Percentiles rank a stretch among this genome's conserved stretches.
These are phyloP conservation scores for Apiospora sp. DNA, from an alignment of 2,329 filamentous ascomycete species.

Conservation along the genomic window DNA sequence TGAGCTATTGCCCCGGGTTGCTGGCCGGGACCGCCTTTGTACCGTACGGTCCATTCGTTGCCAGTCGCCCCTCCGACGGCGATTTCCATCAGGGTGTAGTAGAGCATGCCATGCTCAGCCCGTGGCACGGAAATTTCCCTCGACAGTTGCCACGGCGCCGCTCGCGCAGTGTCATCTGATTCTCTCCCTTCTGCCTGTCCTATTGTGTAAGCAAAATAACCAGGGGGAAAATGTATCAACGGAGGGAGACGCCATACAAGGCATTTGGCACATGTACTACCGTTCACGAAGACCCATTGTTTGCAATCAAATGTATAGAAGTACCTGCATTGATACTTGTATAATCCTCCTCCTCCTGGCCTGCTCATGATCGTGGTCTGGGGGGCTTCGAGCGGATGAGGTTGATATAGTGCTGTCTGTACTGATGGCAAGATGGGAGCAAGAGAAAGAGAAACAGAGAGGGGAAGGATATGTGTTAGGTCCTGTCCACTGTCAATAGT, in stretches of 20 bases:
- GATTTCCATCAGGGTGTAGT: constrained; percentile 58
- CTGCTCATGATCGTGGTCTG: constrained; percentile 2
- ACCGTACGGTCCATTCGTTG: constrained; percentile 47
- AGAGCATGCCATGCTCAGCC: constrained; percentile 53
- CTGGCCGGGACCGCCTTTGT: constrained; percentile 42
- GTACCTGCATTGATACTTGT: constrained; percentile 11
- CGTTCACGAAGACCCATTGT: not conserved
- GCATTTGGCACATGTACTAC: not conserved
- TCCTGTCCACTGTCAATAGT: not conserved
- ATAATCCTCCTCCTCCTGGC: constrained; percentile 20
- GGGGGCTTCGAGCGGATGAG: not conserved
- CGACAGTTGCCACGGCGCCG: constrained; percentile 41
- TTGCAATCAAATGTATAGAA: not conserved
- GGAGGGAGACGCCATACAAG: not conserved
- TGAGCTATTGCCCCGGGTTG: constrained; percentile 26
- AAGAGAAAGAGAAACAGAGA: not conserved
- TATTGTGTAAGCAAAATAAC: not conserved
- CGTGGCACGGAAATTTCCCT: constrained; percentile 55
- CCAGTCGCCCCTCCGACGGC: constrained; percentile 47
- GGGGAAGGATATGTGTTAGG: not conserved
- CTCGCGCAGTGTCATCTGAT: constrained; percentile 42
- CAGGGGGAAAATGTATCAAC: not conserved
- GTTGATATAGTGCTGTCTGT: constrained; percentile 6
- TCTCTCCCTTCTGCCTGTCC: constrained; percentile 59
- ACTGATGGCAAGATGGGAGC: constrained; percentile 22